Evolutionary conservation across 1,284 basidiomycete genomes (phyloP).

Genomic region (Prillingera fragicola): DNA sequence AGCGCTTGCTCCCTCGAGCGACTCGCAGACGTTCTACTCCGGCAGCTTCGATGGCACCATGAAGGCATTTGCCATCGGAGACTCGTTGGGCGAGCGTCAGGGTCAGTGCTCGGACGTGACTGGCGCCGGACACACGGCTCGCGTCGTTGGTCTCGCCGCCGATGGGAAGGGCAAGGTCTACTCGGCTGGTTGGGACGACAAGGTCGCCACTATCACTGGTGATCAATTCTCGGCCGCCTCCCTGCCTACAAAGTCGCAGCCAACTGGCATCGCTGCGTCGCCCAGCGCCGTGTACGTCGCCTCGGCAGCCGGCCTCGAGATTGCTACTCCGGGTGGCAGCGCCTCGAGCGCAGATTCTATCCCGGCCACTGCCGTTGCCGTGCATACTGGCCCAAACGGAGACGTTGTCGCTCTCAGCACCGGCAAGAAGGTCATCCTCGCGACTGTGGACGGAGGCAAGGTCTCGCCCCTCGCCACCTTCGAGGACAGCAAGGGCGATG

Average conservation of each 20-base stretch:
- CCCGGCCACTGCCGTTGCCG: conserved; percentile 36
- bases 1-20: conserved; percentile 45
- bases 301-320: conserved; percentile 63
- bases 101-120: conserved; percentile 53
- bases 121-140: conserved; percentile 65
- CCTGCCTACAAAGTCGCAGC: conserved; percentile 58
- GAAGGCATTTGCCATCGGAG: conserved; percentile 54
- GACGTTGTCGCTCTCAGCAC: conserved; percentile 37
- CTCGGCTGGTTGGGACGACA: conserved; percentile 75
- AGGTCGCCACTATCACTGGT: conserved; percentile 54
- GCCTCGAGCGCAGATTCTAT: conserved; percentile 18
- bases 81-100: conserved; percentile 33
- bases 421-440: conserved; percentile 55
- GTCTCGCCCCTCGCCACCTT: conserved; percentile 49
- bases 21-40: conserved; percentile 61
- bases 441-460: conserved; percentile 20
- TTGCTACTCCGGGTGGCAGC: conserved; percentile 28
- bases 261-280: conserved; percentile 64
- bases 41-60: conserved; percentile 80
- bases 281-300: conserved; percentile 62
- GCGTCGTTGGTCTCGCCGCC: conserved; percentile 60
- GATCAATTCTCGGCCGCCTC: conserved; percentile 52
- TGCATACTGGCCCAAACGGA: conserved; percentile 21
- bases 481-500: conserved; percentile 63
- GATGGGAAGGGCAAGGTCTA: conserved; percentile 55